Percentiles rank a stretch among this genome's conserved stretches.
Conservation (phyloP, 2,329 filamentous ascomycete species). For the Fusarium denticulatum region DNA sequence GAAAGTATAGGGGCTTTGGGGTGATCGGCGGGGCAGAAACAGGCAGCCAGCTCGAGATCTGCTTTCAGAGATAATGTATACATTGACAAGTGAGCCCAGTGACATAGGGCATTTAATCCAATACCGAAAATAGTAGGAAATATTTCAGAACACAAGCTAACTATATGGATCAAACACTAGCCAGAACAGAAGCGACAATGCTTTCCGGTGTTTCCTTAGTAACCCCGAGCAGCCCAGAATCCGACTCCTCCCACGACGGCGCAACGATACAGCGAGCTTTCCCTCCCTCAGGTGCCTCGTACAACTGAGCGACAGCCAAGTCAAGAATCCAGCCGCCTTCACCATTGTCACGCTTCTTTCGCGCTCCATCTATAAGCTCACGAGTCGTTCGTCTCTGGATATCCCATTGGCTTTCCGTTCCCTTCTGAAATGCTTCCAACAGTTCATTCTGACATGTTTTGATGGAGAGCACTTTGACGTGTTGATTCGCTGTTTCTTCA, state of each 20-base stretch:
- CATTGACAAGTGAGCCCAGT: neutral
- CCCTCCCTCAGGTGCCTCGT: neutral
- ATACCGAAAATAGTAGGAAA: neutral
- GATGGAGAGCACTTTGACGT: conserved; percentile 24
- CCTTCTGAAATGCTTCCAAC: conserved; percentile 4
- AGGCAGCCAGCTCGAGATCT: neutral
- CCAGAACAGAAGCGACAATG: conserved; percentile 3
- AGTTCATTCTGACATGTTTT: conserved; percentile 28
- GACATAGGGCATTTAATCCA: neutral
- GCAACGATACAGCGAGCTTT: conserved; percentile 9
- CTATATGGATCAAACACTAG: neutral
- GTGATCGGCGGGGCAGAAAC: neutral
- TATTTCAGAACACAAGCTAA: too few relatives aligned
- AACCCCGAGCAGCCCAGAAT: conserved; percentile 18
- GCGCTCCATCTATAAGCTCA: conserved; percentile 12
- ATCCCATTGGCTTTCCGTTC: conserved; percentile 1
- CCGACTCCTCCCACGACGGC: conserved; percentile 13
- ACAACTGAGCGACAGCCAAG: conserved; percentile 26
- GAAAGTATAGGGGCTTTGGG: neutral
- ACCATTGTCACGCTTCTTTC: neutral
- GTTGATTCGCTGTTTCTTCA: conserved; percentile 15
- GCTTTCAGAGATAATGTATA: neutral
- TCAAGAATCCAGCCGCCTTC: conserved; percentile 24
- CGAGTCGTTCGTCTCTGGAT: neutral
- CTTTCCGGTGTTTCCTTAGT: neutral